These are phyloP conservation scores for Poterioochromonas sp. DNA, from an alignment of 352 stramenopile genomes.

Conservation along the genomic window DNA sequence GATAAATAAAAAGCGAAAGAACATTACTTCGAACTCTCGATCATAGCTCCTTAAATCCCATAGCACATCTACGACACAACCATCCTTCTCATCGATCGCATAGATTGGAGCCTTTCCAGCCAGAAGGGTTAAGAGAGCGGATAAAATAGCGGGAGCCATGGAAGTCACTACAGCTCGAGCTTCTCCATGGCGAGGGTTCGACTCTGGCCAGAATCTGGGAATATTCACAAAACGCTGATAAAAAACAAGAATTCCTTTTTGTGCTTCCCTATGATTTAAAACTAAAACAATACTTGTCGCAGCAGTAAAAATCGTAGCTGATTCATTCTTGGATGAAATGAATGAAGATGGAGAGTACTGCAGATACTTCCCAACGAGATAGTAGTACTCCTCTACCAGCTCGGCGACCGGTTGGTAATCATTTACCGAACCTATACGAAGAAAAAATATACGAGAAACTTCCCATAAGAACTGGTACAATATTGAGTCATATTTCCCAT, in stretches of 20 bases:
- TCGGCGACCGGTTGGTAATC: constrained; percentile 40
- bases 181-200: background rate
- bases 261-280: constrained; percentile 20
- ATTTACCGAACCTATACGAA: background rate
- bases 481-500: background rate
- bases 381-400: constrained; percentile 45
- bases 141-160: background rate
- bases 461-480: background rate
- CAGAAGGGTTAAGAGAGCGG: background rate
- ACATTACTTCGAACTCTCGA: no score
- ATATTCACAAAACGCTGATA: background rate
- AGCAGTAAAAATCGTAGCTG: background rate
- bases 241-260: constrained; percentile 25
- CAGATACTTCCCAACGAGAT: constrained; percentile 39
- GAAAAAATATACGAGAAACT: constrained; percentile 23
- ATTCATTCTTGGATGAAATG: background rate
- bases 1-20: no score
- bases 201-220: background rate
- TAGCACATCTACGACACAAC: constrained; percentile 13
- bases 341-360: constrained; percentile 36
- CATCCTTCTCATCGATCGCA: constrained; percentile 23
- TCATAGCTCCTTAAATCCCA: constrained; percentile 4
- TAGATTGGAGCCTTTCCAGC: background rate
- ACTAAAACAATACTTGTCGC: background rate
- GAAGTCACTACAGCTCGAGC: background rate